phyloP scores from a whole-genome alignment of 345 rosid species.

The Eucalyptus decipiens region DNA sequence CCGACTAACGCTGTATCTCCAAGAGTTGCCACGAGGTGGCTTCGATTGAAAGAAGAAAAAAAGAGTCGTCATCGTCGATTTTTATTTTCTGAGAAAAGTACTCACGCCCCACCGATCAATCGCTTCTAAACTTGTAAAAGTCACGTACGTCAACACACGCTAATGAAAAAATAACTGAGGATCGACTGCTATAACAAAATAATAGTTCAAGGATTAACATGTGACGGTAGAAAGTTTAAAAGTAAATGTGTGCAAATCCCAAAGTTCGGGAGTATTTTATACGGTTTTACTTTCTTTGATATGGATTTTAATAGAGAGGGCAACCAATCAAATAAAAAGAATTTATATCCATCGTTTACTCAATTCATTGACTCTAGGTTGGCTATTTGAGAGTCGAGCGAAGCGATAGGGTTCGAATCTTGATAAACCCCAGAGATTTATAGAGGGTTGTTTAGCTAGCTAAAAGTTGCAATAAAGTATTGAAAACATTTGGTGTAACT shows the following conservation, averaged over 20 bases:
- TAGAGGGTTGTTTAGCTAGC: neutral
- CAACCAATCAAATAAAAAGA: neutral
- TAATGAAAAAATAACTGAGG: neutral
- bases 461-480: neutral
- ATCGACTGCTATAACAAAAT: neutral
- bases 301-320: neutral
- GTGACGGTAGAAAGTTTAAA: neutral
- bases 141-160: neutral
- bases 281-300: too few relatives aligned
- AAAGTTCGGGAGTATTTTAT: too few relatives aligned
- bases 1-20: neutral
- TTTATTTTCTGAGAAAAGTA: too few relatives aligned
- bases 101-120: neutral
- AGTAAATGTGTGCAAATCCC: too few relatives aligned
- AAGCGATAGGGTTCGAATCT: neutral
- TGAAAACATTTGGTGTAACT: accelerated
- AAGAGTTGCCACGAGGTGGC: neutral
- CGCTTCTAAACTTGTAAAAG: too few relatives aligned
- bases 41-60: too few relatives aligned
- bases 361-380: neutral
- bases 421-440: accelerated
- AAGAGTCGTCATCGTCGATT: neutral
- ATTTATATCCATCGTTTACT: neutral
- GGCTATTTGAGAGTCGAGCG: neutral
- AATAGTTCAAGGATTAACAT: neutral